phyloP scores from a whole-genome alignment of 352 stramenopile species.

The Globisporangium spiculum region DNA sequence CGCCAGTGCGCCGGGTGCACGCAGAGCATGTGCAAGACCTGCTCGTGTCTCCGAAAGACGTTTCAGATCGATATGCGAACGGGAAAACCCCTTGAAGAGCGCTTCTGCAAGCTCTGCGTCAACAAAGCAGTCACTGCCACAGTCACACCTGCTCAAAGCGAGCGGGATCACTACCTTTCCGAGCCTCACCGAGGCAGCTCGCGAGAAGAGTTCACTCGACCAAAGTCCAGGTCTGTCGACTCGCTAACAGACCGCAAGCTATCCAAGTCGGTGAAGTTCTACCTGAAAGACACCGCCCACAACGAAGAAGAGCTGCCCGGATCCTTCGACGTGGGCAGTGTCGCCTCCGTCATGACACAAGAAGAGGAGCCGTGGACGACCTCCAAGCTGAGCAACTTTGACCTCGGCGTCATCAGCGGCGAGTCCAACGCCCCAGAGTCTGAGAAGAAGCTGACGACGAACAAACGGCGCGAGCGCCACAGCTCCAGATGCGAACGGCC shows the following conservation, averaged over 20 bases:
- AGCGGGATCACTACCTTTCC: not conserved
- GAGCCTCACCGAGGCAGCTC: not conserved
- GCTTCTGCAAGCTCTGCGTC: slow-evolving; percentile 10
- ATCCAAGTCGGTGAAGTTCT: not conserved
- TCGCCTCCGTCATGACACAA: not conserved
- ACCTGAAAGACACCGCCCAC: not conserved
- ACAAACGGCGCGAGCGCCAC: not conserved
- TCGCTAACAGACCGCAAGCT: not conserved
- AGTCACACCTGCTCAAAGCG: not conserved
- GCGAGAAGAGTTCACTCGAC: not conserved
- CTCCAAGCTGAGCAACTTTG: slow-evolving; percentile 12
- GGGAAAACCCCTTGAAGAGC: not conserved
- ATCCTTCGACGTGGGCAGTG: not conserved
- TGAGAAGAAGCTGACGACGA: not conserved
- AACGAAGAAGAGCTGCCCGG: not conserved
- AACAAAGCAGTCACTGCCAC: slow-evolving; percentile 2
- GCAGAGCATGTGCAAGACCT: slow-evolving; percentile 34
- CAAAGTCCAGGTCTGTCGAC: slow-evolving; percentile 7
- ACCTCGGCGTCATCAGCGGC: slow-evolving; percentile 1
- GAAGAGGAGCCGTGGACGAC: slow-evolving; percentile 6
- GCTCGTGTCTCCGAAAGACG: slow-evolving; percentile 7
- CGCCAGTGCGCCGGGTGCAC: slow-evolving; percentile 27
- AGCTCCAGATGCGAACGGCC: not conserved
- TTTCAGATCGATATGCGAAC: slow-evolving; percentile 14
- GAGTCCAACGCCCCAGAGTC: not conserved